Percentiles rank a stretch among this genome's conserved stretches.
phyloP scores from a whole-genome alignment of 129 eudicot genomes.

The Arctium lappa region DNA sequence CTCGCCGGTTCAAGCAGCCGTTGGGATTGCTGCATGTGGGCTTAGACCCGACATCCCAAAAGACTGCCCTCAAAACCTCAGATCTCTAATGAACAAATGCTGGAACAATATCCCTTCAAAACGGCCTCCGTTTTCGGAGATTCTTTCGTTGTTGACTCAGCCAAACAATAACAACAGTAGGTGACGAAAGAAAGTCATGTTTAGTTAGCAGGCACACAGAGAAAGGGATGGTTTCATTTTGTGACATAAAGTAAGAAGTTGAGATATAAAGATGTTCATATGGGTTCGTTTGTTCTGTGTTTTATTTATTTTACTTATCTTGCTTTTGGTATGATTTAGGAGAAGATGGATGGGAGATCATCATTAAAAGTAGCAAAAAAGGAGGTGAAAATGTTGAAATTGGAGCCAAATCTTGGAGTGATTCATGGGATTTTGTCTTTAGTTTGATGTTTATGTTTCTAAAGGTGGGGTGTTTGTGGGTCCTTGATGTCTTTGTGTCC shows the following conservation, averaged over 20 bases:
- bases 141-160: conserved; percentile 45
- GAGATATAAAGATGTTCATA: conserved; percentile 21
- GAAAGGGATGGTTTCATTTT: conserved; percentile 16
- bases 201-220: conserved; percentile 24
- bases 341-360: conserved; percentile 15
- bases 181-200: conserved; percentile 28
- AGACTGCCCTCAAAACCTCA: conserved; percentile 72
- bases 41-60: conserved; percentile 97
- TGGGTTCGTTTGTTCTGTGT: neutral
- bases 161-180: conserved; percentile 33
- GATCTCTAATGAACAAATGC: conserved; percentile 72
- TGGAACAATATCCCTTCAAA: conserved; percentile 85
- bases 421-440: conserved; percentile 32
- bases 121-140: conserved; percentile 82
- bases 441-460: conserved; percentile 34
- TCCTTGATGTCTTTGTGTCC: conserved; percentile 19
- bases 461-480: conserved; percentile 34
- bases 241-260: conserved; percentile 17
- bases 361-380: conserved; percentile 15
- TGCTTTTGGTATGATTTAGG: neutral
- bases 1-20: conserved; percentile 99
- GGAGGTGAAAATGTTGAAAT: conserved; percentile 23
- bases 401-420: conserved; percentile 31
- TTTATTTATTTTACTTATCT: neutral
- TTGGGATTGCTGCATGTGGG: conserved; percentile 98